These are phyloP conservation scores for Cenchrus fungigraminus DNA, from an alignment of 176 grass and related monocot genomes.

Conservation along the genomic window DNA sequence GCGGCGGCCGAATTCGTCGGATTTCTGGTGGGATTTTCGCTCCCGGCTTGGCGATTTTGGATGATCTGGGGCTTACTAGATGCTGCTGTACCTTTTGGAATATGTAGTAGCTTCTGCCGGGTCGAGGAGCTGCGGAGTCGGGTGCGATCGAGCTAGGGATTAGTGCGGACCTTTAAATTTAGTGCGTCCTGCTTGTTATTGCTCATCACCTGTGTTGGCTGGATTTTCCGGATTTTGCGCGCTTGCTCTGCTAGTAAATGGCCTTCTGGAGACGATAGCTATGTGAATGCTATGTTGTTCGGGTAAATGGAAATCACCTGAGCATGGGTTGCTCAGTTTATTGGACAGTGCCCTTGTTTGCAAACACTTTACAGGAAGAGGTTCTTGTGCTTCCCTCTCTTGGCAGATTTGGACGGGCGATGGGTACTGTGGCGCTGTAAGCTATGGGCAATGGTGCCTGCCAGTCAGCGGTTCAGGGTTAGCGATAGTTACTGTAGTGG, in stretches of 20 bases:
- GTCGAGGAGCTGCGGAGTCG: not conserved
- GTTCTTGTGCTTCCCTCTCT: not conserved
- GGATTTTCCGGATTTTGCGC: not conserved
- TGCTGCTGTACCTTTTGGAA: not conserved
- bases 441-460: not conserved
- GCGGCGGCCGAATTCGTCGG: not conserved
- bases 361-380: not conserved
- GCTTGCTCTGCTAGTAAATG: slow-evolving; percentile 3
- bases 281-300: not conserved
- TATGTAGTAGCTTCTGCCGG: not conserved
- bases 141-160: slow-evolving; percentile 34
- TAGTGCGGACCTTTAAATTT: not conserved
- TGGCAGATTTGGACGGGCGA: not conserved
- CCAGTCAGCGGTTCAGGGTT: not conserved
- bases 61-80: not conserved
- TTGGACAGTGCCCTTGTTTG: not conserved
- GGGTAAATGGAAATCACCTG: slow-evolving; percentile 8
- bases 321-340: not conserved
- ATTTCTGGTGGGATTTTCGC: not conserved
- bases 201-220: not conserved
- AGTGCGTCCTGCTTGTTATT: not conserved
- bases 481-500: not conserved
- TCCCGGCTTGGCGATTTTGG: not conserved
- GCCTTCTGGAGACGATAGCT: not conserved
- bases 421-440: not conserved